A percentile compares a stretch with the other conserved stretches of the same genome.
Conservation (phyloP, 805 yeast species). For the Jamesozyma spencerorum region DNA sequence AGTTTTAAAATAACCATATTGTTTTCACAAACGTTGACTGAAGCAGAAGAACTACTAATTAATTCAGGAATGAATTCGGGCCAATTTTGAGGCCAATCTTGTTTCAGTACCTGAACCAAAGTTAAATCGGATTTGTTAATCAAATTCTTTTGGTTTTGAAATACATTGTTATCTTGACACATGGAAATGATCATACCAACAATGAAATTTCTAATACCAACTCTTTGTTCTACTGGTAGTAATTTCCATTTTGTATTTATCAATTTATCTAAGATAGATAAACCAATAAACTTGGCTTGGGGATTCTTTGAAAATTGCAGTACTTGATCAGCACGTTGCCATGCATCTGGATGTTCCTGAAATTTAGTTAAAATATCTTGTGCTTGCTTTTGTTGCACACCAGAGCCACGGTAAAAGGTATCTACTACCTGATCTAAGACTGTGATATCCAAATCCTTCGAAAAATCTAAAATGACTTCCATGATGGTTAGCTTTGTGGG, state of each 20-base stretch:
- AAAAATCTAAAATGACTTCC: slow-evolving; percentile 85
- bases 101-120: slow-evolving; percentile 85
- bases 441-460: slow-evolving; percentile 69
- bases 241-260: slow-evolving; percentile 92
- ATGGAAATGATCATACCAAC: slow-evolving; percentile 88
- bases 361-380: slow-evolving; percentile 66
- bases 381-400: slow-evolving; percentile 57
- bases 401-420: slow-evolving; percentile 73
- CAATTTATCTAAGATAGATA: slow-evolving; percentile 80
- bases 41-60: slow-evolving; percentile 71
- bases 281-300: slow-evolving; percentile 86
- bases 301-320: slow-evolving; percentile 68
- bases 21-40: slow-evolving; percentile 92
- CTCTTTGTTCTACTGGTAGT: slow-evolving; percentile 76
- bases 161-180: slow-evolving; percentile 73
- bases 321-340: slow-evolving; percentile 90
- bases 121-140: slow-evolving; percentile 91
- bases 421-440: slow-evolving; percentile 78
- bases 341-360: slow-evolving; percentile 90
- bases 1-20: slow-evolving; percentile 87
- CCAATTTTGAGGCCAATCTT: slow-evolving; percentile 99
- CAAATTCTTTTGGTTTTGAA: slow-evolving; percentile 65
- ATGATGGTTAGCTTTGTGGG: slow-evolving; percentile 32
- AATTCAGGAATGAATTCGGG: slow-evolving; percentile 93
- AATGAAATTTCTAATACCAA: slow-evolving; percentile 87